Percentiles rank a stretch among this genome's conserved stretches.
Evolutionary conservation across 805 yeast genomes (phyloP).

Genomic region (Candida dajiaensis): DNA sequence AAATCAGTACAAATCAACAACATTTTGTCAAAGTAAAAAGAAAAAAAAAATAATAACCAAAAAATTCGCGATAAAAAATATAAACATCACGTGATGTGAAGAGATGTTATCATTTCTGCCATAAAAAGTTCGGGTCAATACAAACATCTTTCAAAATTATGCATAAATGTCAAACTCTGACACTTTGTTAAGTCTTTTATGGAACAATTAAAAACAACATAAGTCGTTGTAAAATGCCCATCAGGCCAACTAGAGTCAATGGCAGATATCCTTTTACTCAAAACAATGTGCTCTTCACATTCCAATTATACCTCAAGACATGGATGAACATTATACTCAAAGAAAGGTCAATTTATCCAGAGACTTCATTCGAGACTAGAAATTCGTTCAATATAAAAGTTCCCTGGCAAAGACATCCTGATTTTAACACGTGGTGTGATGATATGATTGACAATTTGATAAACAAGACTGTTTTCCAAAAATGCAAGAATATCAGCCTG

Average conservation of each 20-base stretch:
- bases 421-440: slow-evolving; percentile 15
- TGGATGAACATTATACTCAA: slow-evolving; percentile 31
- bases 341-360: slow-evolving; percentile 33
- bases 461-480: slow-evolving; percentile 7
- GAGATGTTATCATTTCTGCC: neutral
- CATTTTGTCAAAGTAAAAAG: neutral
- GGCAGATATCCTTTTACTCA: neutral
- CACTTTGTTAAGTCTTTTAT: too few species aligned
- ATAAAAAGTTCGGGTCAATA: neutral
- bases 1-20: neutral
- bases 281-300: slow-evolving; percentile 9
- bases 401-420: slow-evolving; percentile 42
- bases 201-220: neutral
- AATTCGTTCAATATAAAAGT: slow-evolving; percentile 38
- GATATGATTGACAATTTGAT: slow-evolving; percentile 2
- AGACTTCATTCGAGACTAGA: slow-evolving; percentile 28
- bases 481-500: slow-evolving; percentile 25
- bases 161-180: too few species aligned
- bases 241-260: neutral
- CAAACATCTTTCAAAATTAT: neutral
- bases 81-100: neutral
- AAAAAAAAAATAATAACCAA: neutral
- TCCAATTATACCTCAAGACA: slow-evolving; percentile 28
- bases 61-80: neutral
- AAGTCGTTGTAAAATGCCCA: neutral